Percentiles rank a stretch among this genome's conserved stretches.
Evolutionary conservation across 106 monocot species (phyloP).

Genomic region (Acanthochlamys bracteata): DNA sequence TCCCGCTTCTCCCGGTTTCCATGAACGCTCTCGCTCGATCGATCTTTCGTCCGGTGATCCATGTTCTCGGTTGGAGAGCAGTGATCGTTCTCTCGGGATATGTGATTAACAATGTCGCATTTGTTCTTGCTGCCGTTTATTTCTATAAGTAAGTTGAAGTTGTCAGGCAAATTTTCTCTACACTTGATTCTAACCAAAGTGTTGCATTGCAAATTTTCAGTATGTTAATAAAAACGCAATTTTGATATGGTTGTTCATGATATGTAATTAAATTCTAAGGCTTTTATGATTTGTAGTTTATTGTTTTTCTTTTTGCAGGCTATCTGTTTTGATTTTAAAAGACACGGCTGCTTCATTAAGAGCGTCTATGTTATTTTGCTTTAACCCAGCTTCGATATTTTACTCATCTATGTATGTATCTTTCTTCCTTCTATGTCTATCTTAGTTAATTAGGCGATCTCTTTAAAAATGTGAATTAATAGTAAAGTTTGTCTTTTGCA

Average conservation of each 20-base stretch:
- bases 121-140: slow-evolving; percentile 64
- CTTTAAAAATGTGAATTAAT: not conserved
- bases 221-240: no score
- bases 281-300: not conserved
- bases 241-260: no score
- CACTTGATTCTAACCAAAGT: no score
- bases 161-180: not conserved
- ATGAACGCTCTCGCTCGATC: slow-evolving; percentile 51
- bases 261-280: no score
- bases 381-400: slow-evolving; percentile 71
- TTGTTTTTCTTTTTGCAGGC: slow-evolving; percentile 20
- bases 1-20: slow-evolving; percentile 61
- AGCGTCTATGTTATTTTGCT: slow-evolving; percentile 55
- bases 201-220: no score
- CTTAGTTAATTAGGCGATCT: no score
- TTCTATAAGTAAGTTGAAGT: slow-evolving; percentile 32
- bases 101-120: slow-evolving; percentile 62
- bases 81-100: slow-evolving; percentile 76
- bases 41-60: slow-evolving; percentile 65
- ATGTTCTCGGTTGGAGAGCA: slow-evolving; percentile 67
- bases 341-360: slow-evolving; percentile 28
- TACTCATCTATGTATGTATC: slow-evolving; percentile 61
- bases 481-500: slow-evolving; percentile 21
- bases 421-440: not conserved
- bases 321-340: slow-evolving; percentile 52